A percentile compares a stretch with the other conserved stretches of the same genome.
Conservation (phyloP, 345 rosid species). For the Citropsis articulata region DNA sequence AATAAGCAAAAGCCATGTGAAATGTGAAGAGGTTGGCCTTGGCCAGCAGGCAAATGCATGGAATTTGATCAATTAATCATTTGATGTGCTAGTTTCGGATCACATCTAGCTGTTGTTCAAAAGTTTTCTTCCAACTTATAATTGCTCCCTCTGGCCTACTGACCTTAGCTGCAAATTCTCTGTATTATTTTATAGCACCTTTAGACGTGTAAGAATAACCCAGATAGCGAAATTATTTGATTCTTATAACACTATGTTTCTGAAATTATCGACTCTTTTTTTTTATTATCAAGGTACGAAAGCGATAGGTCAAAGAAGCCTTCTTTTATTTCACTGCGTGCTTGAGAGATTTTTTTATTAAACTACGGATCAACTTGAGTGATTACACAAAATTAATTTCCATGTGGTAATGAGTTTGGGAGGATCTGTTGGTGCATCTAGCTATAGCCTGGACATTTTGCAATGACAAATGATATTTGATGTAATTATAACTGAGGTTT, state of each 20-base stretch:
- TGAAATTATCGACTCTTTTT: neutral
- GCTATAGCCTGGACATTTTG: neutral
- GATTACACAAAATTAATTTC: too few relatives aligned
- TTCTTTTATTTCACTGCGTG: too few relatives aligned
- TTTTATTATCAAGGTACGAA: neutral
- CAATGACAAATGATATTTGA: neutral
- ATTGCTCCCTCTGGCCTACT: slow-evolving; percentile 11
- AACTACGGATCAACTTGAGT: too few relatives aligned
- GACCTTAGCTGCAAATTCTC: too few relatives aligned
- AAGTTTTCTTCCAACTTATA: slow-evolving; percentile 25
- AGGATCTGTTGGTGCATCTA: too few relatives aligned
- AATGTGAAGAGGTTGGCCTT: slow-evolving; percentile 12
- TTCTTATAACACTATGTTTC: neutral
- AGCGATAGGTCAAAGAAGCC: too few relatives aligned
- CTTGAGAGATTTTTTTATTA: too few relatives aligned
- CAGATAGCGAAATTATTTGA: neutral
- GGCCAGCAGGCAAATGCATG: neutral
- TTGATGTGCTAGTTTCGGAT: slow-evolving; percentile 27
- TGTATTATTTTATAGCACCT: neutral
- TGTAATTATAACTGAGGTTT: too few relatives aligned
- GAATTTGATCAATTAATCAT: slow-evolving; percentile 23
- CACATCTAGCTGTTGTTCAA: slow-evolving; percentile 25
- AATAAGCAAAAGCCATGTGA: neutral
- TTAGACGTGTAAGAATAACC: slow-evolving; percentile 15
- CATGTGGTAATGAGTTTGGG: too few relatives aligned